Evolutionary conservation across 2,329 filamentous ascomycete genomes (phyloP).

Genomic region (Fusarium heterosporum): DNA sequence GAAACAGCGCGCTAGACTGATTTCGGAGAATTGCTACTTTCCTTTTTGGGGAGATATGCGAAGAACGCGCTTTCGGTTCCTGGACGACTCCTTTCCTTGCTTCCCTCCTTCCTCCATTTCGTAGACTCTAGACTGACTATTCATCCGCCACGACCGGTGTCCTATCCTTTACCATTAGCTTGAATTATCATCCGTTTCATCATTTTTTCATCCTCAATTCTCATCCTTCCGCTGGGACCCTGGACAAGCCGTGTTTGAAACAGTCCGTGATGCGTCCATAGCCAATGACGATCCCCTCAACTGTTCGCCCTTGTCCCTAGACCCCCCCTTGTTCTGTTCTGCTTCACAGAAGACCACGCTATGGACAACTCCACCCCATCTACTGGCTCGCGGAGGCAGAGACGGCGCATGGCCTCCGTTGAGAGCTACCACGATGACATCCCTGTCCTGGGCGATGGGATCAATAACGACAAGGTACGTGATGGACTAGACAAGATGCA

Average conservation of each 20-base stretch:
- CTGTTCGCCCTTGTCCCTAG: slow-evolving; percentile 17
- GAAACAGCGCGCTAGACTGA: slow-evolving; percentile 42
- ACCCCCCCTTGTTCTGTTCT: slow-evolving; percentile 5
- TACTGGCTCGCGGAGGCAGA: slow-evolving; percentile 32
- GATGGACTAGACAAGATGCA: background rate
- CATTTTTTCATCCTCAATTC: slow-evolving; percentile 4
- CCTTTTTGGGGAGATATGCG: slow-evolving; percentile 12
- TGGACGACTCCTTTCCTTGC: slow-evolving; percentile 20
- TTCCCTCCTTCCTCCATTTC: background rate
- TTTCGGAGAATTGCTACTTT: slow-evolving; percentile 10
- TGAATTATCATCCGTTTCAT: slow-evolving; percentile 19
- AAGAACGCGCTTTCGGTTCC: slow-evolving; percentile 5
- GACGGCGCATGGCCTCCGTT: slow-evolving; percentile 27
- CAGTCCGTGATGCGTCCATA: slow-evolving; percentile 21
- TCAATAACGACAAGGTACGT: slow-evolving; percentile 29
- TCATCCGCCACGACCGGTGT: slow-evolving; percentile 2
- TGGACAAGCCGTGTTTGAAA: slow-evolving; percentile 36
- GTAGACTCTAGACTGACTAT: background rate
- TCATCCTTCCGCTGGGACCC: slow-evolving; percentile 16
- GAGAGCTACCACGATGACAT: slow-evolving; percentile 34
- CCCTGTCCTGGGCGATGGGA: slow-evolving; percentile 29
- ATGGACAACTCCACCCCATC: slow-evolving; percentile 39
- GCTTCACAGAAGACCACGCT: slow-evolving; percentile 9
- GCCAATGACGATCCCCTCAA: slow-evolving; percentile 38
- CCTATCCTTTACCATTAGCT: slow-evolving; percentile 1